Evolutionary conservation across 2,329 filamentous ascomycete genomes (phyloP), one percentile per base, ranked within the genome.

Genomic region (Epichloe gansuensis): DNA sequence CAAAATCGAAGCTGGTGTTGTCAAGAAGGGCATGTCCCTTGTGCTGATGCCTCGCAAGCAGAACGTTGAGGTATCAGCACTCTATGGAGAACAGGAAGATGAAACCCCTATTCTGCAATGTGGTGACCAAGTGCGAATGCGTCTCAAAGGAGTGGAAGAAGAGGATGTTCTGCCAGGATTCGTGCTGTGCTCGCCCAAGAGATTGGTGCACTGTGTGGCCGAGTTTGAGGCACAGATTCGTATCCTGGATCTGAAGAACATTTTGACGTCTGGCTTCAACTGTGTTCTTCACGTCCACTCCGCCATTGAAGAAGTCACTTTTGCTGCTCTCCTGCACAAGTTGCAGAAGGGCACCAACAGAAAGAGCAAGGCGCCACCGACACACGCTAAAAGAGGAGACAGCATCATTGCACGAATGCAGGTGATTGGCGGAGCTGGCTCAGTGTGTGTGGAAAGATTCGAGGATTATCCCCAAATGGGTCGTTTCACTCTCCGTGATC

Each of bases 201-300:
- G 93, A 60, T 81, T 93, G 35, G 93, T 97, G 23, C 89, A 98
- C 74, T 91, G 84, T 63, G 94, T 98, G 39, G 73, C 78, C 50
- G 76, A 84, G 48, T 98, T 98, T 61, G 94, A 98, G 72, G 94
- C 93, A 3, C 94, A 98, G 73, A 95, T 98, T 65, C 85, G 89
- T 55, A 90, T 98, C 58, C 76, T 98, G 50, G 93, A 98, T 59
- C 76, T 98, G 58, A 96, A 95, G 81, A 90, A 76, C 62, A 98
- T 98, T 65, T 77, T 98, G 41, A 88, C 86, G 8, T 89, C 91
- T 21, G 93, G 93, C 50, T 98, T 95, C 75, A 96, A 96, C 75
- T 98, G 93, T 65, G 94, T 98, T 42, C 76, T 98, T 60, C 93
- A 98, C 73, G 88, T 98, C 23, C 93, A 98, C 72, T 90, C 91